Evolutionary conservation across 192 early-diverging fungal genomes (phyloP), one percentile per base, ranked within the genome.

Genomic region (Geosiphon pyriformis): DNA sequence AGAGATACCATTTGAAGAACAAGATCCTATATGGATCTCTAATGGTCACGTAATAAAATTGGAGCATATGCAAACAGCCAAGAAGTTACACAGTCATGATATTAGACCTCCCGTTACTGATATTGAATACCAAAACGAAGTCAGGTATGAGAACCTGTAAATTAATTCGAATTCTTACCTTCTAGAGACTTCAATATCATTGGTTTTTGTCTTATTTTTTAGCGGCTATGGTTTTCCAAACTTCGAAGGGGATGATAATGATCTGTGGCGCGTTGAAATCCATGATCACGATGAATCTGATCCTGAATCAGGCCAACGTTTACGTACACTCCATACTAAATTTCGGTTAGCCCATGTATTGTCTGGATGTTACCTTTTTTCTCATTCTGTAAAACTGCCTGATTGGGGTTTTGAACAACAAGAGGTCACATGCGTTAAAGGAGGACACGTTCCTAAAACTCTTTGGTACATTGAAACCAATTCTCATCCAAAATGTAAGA

Each of bases 381-480:
- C 91, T 8, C 86, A 90, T 75, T 79, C 81, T 68, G 82, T 83
- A 31, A 80, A 85, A 72, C 80, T 98, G 33, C 96, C 96, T 50
- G 87, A 90, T 51, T 98, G 94, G 94, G 96, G 84, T 23, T 94
- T 88, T 74, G 87, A 86, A 27, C 94, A 95, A 74, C 88, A 90
- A 62, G 93, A 98, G 65, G 88, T 96, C 34, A 94, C 92, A 29
- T 94, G 96, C 56, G 95, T 95, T 78, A 92, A 93, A 69, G 87
- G 87, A 34, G 79, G 83, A 32, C 79, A 78, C 51, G 76, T 85
- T 29, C 71, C 81, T 49, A 82, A 85, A 70, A 90, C 90, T 20
- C 61, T 82, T 11, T 98, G 93, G 93, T 84, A 80, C 52, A 79
- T 95, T 60, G 93, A 95, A 32, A 78, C 76, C 25, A 92, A 79